Evolutionary conservation across 2,329 filamentous ascomycete genomes (phyloP), one percentile per base, ranked within the genome.

Genomic region (Diaporthe capsici): DNA sequence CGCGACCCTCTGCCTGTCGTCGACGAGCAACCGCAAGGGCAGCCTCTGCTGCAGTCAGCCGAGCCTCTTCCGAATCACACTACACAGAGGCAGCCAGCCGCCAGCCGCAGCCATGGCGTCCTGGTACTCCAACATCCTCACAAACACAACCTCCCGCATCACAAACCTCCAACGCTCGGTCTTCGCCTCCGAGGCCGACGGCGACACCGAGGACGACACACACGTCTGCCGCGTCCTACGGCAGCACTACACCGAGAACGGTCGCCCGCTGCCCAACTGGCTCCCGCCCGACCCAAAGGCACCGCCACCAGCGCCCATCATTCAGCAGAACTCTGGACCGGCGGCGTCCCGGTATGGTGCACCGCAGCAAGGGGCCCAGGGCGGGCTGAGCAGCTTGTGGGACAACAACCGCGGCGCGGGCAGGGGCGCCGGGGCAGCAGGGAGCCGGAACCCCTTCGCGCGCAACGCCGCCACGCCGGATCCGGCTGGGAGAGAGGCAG

Each of bases 141-240:
- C 89, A 79, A 92, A 89, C 77, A 92, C 92, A 55, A 90, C 91
- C 74, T 92, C 91, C 63, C 90, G 91, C 80, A 91, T 93, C 82
- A 91, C 90, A 79, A 90, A 91, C 79, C 91, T 96, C 78, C 73
- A 75, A 37, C 75, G 75, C 20, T 68, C 65, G 17, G 68, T 76
- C 53, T 91, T 94, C 73, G 86, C 89, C 78, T 87, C 88, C 82
- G 92, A 94, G 79, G 87, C 88, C 79, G 92, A 93, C 84, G 92
- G 93, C 84, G 92, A 94, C 82, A 93, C 92, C 77, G 90, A 97
- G 85, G 96, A 98, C 86, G 95, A 98, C 86, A 97, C 95, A 3
- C 95, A 98, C 87, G 94, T 98, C 81, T 97, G 95, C 85, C 94
- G 97, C 81, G 95, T 98, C 49, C 91, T 99, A 37, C 94, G 97